Evolutionary conservation across 352 stramenopile species (phyloP).

Genomic region (Globisporangium irregulare): DNA sequence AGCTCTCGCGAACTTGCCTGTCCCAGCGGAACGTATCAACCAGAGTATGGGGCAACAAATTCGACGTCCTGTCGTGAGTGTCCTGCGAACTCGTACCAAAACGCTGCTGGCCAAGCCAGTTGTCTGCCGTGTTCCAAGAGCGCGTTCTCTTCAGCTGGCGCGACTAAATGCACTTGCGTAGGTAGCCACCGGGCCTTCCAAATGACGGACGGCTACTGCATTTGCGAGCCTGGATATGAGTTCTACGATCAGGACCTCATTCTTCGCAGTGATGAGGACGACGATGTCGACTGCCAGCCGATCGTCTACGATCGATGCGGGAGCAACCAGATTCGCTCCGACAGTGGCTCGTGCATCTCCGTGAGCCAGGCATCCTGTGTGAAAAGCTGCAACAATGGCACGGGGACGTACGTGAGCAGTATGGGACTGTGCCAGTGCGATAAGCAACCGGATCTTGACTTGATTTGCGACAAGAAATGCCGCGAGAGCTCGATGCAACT

Average conservation of each 20-base stretch:
- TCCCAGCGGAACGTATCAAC: conserved; percentile 78
- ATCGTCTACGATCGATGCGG: conserved; percentile 89
- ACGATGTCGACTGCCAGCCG: conserved; percentile 88
- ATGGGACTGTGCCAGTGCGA: conserved; percentile 89
- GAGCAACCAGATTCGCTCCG: conserved; percentile 66
- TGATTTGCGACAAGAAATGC: conserved; percentile 79
- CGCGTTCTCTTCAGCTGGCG: conserved; percentile 47
- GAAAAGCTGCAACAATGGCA: conserved; percentile 61
- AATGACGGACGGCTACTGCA: conserved; percentile 88
- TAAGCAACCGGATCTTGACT: conserved; percentile 64
- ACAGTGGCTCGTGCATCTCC: conserved; percentile 64
- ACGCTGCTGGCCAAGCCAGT: conserved; percentile 45
- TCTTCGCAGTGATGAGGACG: conserved; percentile 78
- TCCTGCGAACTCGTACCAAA: conserved; percentile 77
- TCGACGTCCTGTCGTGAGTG: conserved; percentile 63
- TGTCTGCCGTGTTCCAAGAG: conserved; percentile 90
- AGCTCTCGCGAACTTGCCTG: conserved; percentile 58
- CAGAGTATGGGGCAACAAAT: conserved; percentile 38
- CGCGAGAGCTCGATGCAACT: conserved; percentile 46
- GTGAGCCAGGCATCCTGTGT: conserved; percentile 40
- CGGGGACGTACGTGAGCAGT: conserved; percentile 70
- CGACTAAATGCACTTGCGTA: conserved; percentile 75
- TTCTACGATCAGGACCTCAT: conserved; percentile 89
- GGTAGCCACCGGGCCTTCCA: conserved; percentile 90
- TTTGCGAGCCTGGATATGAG: conserved; percentile 89